Evolutionary conservation across 192 early-diverging fungal species (phyloP), one percentile per base, ranked within the genome.

Genomic region (Mycoemilia scoparia): DNA sequence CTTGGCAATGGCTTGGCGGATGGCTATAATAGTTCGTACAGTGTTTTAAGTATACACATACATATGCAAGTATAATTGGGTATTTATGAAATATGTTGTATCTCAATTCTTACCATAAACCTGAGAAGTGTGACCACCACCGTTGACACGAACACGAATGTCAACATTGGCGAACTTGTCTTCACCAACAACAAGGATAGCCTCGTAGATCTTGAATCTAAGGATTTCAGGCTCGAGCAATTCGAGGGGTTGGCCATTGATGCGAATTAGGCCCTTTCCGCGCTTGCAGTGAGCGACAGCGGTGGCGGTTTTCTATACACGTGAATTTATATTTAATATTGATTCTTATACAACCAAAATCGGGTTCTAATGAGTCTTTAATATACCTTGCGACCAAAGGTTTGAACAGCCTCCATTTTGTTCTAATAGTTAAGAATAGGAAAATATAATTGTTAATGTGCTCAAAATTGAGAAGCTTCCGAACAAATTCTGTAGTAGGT

Each of bases 1-100:
- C 86, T 97, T 97, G 65, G 93, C 90, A 57, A 97, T 77, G 37
- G 93, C 87, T 71, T 97, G 93, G 51, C 93, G 84, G 70, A 97
- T 88, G 52, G 84, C 80, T n/a, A n/a, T n/a, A n/a, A n/a, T n/a
- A n/a, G n/a, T n/a, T n/a, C n/a, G n/a, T n/a, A n/a, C n/a, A n/a
- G n/a, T n/a, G n/a, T n/a, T n/a, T n/a, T n/a, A n/a, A n/a, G n/a
- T n/a, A n/a, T n/a, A n/a, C n/a, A n/a, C n/a, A n/a, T n/a, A n/a
- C n/a, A n/a, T n/a, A n/a, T n/a, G n/a, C n/a, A n/a, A n/a, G n/a
- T n/a, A n/a, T n/a, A n/a, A n/a, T n/a, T n/a, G n/a, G n/a, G n/a
- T n/a, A n/a, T n/a, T n/a, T n/a, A n/a, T n/a, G n/a, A n/a, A n/a
- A n/a, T n/a, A n/a, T n/a, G n/a, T n/a, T n/a, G n/a, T n/a, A n/a